Percentiles rank a stretch among this genome's conserved stretches.
Evolutionary conservation across 768 basidiomycete species (phyloP).

Genomic region (Chlorophyllum brunneum): DNA sequence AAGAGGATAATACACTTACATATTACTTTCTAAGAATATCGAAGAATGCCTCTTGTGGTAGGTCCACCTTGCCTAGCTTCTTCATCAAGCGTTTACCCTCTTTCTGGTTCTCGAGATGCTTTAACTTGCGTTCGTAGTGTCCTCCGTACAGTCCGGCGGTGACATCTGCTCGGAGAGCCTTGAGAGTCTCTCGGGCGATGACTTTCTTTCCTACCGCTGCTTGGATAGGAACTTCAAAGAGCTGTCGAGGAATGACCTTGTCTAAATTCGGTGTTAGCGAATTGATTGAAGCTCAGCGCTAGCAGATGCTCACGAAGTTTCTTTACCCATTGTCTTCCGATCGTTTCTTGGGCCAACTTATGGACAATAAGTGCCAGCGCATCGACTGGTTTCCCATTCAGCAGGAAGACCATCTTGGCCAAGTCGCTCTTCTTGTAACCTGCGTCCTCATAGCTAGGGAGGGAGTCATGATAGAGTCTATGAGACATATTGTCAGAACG

Average conservation of each 20-base stretch:
- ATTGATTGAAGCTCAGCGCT: not conserved
- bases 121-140: slow-evolving; percentile 92
- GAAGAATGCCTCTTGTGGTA: slow-evolving; percentile 96
- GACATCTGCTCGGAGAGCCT: slow-evolving; percentile 85
- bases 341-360: slow-evolving; percentile 65
- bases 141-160: slow-evolving; percentile 94
- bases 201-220: slow-evolving; percentile 85
- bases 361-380: slow-evolving; percentile 92
- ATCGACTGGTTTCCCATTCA: slow-evolving; percentile 89
- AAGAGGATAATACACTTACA: slow-evolving; percentile 10
- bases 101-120: slow-evolving; percentile 86
- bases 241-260: slow-evolving; percentile 87
- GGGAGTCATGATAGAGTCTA: not conserved
- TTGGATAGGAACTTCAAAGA: slow-evolving; percentile 95
- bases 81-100: slow-evolving; percentile 91
- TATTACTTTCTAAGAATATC: slow-evolving; percentile 69
- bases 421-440: slow-evolving; percentile 82
- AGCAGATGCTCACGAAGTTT: slow-evolving; percentile 71
- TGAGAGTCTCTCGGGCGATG: slow-evolving; percentile 85
- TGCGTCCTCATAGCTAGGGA: slow-evolving; percentile 84
- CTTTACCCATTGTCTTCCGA: slow-evolving; percentile 85
- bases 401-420: slow-evolving; percentile 88
- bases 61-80: slow-evolving; percentile 79
- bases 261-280: slow-evolving; percentile 36
- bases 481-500: slow-evolving; percentile 22